Evolutionary conservation across 148 eudicot species (phyloP), one percentile per base, ranked within the genome.

Genomic region (Nepenthes gracilis): DNA sequence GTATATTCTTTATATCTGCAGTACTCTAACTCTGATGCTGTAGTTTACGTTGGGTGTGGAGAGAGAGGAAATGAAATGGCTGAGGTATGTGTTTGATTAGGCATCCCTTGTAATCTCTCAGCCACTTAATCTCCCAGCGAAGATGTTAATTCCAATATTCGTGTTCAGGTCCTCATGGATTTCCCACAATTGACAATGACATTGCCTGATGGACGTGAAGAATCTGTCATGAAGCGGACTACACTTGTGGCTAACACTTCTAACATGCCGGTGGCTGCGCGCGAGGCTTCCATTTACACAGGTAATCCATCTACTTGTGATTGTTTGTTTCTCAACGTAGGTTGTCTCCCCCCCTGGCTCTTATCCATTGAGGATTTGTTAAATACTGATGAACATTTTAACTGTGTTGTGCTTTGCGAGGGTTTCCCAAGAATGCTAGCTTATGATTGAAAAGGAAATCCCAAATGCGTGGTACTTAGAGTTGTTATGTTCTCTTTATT

Each of bases 11-110:
- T 43, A 54, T 60, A 34, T 43, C 51, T 79, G 83, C 90, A 89
- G 99, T 89, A 94, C 70, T 93, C 99, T 36, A 93, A 93, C 75
- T 93, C 99, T 12, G 99, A 93, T 80, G 89, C 99, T 61, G 97
- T 94, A 8, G 99, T 94, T 57, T 94, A 94, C 69, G 99, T 94
- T 81, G 99, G 99, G 59, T 94, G 99, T 64, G 97, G 99, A 47
- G 97, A 94, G 83, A 86, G 97, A 86, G 99, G 99, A 83, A 94
- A 94, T 76, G 99, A 94, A 78, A 94, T 89, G 99, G 99, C 99
- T 62, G 99, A 94, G 92, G 99, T 89, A 82, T 53, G 54, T 72
- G 53, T 68, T 34, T 35, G 8, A 33, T n/a, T 38, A 57, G 43
- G 9, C 14, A 64, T 58, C 15, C 33, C 32, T 58, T 36, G 32